Percentiles rank a stretch among this genome's conserved stretches.
phyloP scores from a whole-genome alignment of 2,329 filamentous ascomycete species.

The Ophiocordyceps camponoti-floridani region DNA sequence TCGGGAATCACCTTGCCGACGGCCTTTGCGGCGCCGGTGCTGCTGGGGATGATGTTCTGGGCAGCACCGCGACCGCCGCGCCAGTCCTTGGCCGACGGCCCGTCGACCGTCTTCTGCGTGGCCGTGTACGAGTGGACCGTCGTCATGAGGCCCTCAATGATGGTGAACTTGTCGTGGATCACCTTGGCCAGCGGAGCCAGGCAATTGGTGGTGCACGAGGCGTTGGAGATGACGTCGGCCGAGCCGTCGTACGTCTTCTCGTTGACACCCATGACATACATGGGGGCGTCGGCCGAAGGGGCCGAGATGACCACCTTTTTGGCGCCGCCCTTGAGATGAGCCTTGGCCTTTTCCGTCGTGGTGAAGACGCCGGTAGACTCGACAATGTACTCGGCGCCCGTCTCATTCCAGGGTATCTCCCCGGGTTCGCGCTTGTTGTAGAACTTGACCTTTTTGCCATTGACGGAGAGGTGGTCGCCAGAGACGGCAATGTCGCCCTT shows the following conservation, averaged over 20 bases:
- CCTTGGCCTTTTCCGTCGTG: slow-evolving; percentile 87
- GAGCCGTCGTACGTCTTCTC: slow-evolving; percentile 81
- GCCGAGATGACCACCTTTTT: slow-evolving; percentile 96
- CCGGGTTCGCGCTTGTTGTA: slow-evolving; percentile 83
- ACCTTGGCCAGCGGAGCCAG: slow-evolving; percentile 98
- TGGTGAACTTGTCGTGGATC: slow-evolving; percentile 93
- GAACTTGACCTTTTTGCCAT: slow-evolving; percentile 91
- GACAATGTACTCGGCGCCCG: slow-evolving; percentile 82
- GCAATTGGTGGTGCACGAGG: slow-evolving; percentile 99
- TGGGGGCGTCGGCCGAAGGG: slow-evolving; percentile 87
- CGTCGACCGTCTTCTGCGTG: slow-evolving; percentile 98
- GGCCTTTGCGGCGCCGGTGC: slow-evolving; percentile 98
- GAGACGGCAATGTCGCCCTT: slow-evolving; percentile 72
- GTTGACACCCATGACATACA: slow-evolving; percentile 99
- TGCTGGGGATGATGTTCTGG: slow-evolving; percentile 99
- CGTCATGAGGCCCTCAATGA: slow-evolving; percentile 98
- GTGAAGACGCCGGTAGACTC: slow-evolving; percentile 99
- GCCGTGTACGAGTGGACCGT: slow-evolving; percentile 99
- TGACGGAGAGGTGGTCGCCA: slow-evolving; percentile 59
- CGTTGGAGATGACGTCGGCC: slow-evolving; percentile 92
- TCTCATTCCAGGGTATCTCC: slow-evolving; percentile 76
- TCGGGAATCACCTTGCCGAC: slow-evolving; percentile 98
- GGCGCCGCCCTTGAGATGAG: slow-evolving; percentile 88
- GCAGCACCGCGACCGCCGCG: slow-evolving; percentile 96
- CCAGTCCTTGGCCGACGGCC: slow-evolving; percentile 97